A percentile compares a stretch with the other conserved stretches of the same genome.
Conservation (phyloP, 352 stramenopile species). For the Phytophthora colocasiae region DNA sequence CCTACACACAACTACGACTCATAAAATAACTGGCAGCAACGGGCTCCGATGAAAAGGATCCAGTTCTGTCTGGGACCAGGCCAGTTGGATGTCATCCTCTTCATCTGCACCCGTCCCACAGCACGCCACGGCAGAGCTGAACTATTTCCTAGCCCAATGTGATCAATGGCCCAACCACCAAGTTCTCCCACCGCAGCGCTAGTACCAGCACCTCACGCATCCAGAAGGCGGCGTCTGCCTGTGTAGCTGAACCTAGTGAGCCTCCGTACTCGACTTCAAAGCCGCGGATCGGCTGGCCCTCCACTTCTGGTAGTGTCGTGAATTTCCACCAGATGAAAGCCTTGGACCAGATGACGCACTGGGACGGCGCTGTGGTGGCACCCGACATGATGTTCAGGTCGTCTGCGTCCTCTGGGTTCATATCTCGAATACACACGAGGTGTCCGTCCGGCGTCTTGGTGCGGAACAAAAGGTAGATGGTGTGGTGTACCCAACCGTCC, state of each 20-base stretch:
- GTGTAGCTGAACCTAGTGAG: slow-evolving; percentile 47
- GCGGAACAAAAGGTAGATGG: slow-evolving; percentile 77
- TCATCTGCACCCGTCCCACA: slow-evolving; percentile 24
- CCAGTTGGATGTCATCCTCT: neutral
- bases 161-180: slow-evolving; percentile 58
- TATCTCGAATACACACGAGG: slow-evolving; percentile 72
- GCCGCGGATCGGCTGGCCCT: slow-evolving; percentile 32
- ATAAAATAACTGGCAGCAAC: slow-evolving; percentile 37
- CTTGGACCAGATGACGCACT: slow-evolving; percentile 68
- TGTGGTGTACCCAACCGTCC: slow-evolving; percentile 67
- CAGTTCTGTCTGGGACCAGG: neutral
- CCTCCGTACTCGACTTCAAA: slow-evolving; percentile 71
- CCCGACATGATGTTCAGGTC: slow-evolving; percentile 41
- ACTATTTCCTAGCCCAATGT: slow-evolving; percentile 40
- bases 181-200: slow-evolving; percentile 62
- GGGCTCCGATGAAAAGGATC: neutral
- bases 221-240: slow-evolving; percentile 58
- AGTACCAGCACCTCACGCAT: slow-evolving; percentile 65
- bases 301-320: slow-evolving; percentile 47
- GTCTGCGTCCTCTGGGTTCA: slow-evolving; percentile 54
- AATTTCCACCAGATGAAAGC: slow-evolving; percentile 77
- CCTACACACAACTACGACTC: slow-evolving; percentile 28
- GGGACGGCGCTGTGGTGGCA: slow-evolving; percentile 15
- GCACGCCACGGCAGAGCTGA: slow-evolving; percentile 8
- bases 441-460: slow-evolving; percentile 72